Conservation (phyloP, 176 grass and related monocot species). For the Aechmea fasciata region DNA sequence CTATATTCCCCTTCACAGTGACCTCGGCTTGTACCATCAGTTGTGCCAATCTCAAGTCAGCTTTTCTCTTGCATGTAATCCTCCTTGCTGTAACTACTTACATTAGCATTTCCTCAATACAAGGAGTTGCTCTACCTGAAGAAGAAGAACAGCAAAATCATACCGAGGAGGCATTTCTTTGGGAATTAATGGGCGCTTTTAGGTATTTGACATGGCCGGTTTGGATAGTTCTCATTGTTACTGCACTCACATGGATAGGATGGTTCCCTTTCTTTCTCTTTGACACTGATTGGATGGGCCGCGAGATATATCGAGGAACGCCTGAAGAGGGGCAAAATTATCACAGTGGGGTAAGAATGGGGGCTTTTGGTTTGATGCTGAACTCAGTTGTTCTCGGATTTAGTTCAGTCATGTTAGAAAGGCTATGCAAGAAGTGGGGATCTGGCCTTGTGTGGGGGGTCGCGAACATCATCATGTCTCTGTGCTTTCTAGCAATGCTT, state of each 20-base stretch:
- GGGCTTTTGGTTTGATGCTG: constrained; percentile 70
- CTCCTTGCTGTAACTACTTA: constrained; percentile 56
- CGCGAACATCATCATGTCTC: constrained; percentile 82
- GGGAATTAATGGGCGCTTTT: constrained; percentile 79
- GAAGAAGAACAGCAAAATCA: constrained; percentile 15
- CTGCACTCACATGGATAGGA: constrained; percentile 83
- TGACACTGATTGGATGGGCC: constrained; percentile 94
- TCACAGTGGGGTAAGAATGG: constrained; percentile 85
- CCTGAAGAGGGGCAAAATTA: constrained; percentile 41
- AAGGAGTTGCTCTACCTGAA: constrained; percentile 44
- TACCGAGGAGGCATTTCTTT: constrained; percentile 75
- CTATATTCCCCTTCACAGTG: constrained; percentile 69
- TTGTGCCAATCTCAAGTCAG: constrained; percentile 89
- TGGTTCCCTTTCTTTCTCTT: constrained; percentile 96
- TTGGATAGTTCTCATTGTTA: constrained; percentile 88
- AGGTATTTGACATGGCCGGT: constrained; percentile 71
- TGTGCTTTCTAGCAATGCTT: constrained; percentile 89
- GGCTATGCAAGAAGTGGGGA: constrained; percentile 79
- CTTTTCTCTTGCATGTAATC: constrained; percentile 75
- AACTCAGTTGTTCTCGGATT: constrained; percentile 83
- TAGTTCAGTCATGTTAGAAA: constrained; percentile 72
- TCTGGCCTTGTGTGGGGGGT: constrained; percentile 90
- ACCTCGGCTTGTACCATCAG: constrained; percentile 55
- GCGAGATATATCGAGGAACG: constrained; percentile 73
- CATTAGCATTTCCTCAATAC: constrained; percentile 46